These are phyloP conservation scores for Poa pratensis DNA, from an alignment of 176 grass and related monocot genomes.

Conservation along the genomic window DNA sequence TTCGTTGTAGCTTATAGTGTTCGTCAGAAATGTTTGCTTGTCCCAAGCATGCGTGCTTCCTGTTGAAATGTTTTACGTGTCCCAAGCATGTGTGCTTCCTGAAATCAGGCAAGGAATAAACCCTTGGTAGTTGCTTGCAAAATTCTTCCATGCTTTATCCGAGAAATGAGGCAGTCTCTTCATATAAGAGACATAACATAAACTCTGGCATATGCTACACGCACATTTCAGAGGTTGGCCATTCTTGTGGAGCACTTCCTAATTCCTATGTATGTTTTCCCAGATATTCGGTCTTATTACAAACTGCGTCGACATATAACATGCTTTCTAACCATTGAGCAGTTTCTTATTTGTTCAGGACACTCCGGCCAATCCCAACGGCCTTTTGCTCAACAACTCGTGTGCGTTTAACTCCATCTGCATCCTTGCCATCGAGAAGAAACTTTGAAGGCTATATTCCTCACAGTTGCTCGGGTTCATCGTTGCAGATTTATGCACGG, in stretches of 20 bases:
- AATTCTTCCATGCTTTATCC: constrained; percentile 40
- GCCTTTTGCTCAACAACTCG: constrained; percentile 36
- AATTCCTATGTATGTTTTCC: constrained; percentile 37
- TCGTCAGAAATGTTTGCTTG: constrained; percentile 40
- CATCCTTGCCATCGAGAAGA: constrained; percentile 57
- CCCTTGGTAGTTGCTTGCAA: constrained; percentile 36
- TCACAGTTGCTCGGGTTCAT: constrained; percentile 64
- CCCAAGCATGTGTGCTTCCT: constrained; percentile 49
- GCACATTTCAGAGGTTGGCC: constrained; percentile 38
- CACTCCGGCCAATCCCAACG: constrained; percentile 41
- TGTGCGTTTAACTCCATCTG: constrained; percentile 31
- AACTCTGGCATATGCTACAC: constrained; percentile 35
- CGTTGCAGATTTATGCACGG: constrained; percentile 48
- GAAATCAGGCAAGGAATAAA: constrained; percentile 54
- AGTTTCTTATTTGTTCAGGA: constrained; percentile 66
- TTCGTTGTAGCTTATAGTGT: constrained; percentile 31
- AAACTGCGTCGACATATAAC: constrained; percentile 20
- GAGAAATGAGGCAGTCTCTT: constrained; percentile 41
- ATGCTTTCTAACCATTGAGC: constrained; percentile 59
- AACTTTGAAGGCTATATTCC: constrained; percentile 82
- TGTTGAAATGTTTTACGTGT: constrained; percentile 38
- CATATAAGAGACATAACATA: constrained; percentile 50
- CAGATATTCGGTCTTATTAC: constrained; percentile 17
- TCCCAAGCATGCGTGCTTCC: constrained; percentile 45
- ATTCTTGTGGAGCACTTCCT: constrained; percentile 48